Evolutionary conservation across 176 grass and related monocot genomes (phyloP).

Genomic region (Oryza coarctata): DNA sequence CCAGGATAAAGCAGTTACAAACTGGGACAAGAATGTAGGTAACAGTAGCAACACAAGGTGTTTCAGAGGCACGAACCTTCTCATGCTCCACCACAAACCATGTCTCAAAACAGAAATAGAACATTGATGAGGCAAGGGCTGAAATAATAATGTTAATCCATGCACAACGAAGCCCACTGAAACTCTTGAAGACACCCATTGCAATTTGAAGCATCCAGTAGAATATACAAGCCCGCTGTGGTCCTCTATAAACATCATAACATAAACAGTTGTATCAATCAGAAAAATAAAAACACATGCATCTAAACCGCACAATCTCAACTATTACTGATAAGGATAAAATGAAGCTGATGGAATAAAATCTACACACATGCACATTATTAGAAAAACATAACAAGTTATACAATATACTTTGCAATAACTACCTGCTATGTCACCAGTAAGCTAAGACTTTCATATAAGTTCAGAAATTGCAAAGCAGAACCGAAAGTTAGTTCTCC

Average conservation of each 20-base stretch:
- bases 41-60: neutral
- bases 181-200: constrained; percentile 58
- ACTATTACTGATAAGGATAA: neutral
- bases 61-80: constrained; percentile 59
- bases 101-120: constrained; percentile 87
- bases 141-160: constrained; percentile 74
- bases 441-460: neutral
- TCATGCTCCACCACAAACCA: constrained; percentile 88
- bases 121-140: constrained; percentile 77
- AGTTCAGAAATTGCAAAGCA: neutral
- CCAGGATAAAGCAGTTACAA: constrained; percentile 28
- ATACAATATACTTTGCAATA: neutral
- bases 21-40: neutral
- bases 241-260: constrained; percentile 51
- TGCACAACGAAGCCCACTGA: constrained; percentile 50
- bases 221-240: constrained; percentile 60
- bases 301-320: neutral
- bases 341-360: constrained; percentile 16
- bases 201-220: constrained; percentile 80
- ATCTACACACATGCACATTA: neutral
- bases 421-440: neutral
- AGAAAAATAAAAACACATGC: constrained; percentile 7
- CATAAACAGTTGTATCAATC: constrained; percentile 23
- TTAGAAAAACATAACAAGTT: neutral
- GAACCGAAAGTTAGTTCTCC: neutral